These are phyloP conservation scores for Myxozyma mucilagina DNA, from an alignment of 805 yeast genomes.

Conservation along the genomic window DNA sequence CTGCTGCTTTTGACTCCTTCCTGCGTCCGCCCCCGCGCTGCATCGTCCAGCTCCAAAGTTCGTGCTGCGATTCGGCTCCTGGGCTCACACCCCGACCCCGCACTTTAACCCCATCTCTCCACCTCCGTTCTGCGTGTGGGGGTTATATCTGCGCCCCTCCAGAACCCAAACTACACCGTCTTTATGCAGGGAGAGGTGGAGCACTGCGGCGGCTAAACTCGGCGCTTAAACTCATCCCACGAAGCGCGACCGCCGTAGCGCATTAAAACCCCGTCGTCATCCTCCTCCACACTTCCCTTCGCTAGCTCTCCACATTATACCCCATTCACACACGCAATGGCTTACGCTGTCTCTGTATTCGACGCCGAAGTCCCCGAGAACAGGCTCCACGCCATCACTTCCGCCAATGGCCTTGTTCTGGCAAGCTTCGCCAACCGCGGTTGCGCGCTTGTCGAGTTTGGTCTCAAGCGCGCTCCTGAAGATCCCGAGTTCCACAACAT, in stretches of 20 bases:
- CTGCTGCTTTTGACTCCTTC: too few species aligned
- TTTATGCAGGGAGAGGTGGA: too few species aligned
- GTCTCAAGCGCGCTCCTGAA: constrained; percentile 3
- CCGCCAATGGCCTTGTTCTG: constrained; percentile 18
- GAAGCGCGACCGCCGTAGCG: neutral
- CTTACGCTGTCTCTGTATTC: constrained; percentile 22
- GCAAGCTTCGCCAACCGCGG: constrained; percentile 30
- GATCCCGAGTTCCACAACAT: constrained; percentile 21
- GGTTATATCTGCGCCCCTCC: too few species aligned
- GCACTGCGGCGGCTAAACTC: constrained; percentile 9
- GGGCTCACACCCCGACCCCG: too few species aligned
- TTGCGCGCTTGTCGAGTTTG: constrained; percentile 14
- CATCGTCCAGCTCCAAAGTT: too few species aligned
- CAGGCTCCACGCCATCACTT: constrained; percentile 18
- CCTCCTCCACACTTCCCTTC: neutral
- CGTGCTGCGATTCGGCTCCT: too few species aligned
- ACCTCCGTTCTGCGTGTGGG: too few species aligned
- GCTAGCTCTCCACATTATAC: neutral
- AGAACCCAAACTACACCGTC: too few species aligned
- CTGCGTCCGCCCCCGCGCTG: too few species aligned
- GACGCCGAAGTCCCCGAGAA: constrained; percentile 17
- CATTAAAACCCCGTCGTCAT: neutral
- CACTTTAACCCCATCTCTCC: too few species aligned
- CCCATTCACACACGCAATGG: neutral
- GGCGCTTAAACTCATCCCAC: constrained; percentile 6